Percentiles rank a stretch among this genome's conserved stretches.
Evolutionary conservation across 257 asterid genomes (phyloP).

Genomic region (Buddleja alternifolia): DNA sequence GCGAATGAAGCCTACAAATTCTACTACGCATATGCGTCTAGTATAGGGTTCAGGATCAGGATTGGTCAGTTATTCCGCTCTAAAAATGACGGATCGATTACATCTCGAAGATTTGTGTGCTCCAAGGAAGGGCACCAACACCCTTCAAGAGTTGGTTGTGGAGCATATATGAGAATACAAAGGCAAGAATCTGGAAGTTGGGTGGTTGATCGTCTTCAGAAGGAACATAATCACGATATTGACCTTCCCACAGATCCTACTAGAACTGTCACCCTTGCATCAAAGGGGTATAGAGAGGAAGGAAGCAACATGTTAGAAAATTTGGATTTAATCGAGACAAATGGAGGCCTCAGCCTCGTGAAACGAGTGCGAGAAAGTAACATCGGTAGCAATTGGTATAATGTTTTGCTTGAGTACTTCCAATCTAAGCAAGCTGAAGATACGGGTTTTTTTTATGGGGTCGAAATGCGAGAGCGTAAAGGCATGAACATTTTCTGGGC

Average conservation of each 20-base stretch:
- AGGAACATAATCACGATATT: conserved; percentile 79
- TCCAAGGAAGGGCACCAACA: conserved; percentile 98
- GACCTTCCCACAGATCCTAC: conserved; percentile 50
- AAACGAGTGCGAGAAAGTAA: conserved; percentile 57
- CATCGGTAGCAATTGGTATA: conserved; percentile 68
- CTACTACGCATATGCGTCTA: conserved; percentile 69
- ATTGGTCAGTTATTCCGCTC: conserved; percentile 96
- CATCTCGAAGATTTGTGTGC: conserved; percentile 95
- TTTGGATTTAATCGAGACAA: conserved; percentile 81
- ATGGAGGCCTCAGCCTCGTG: conserved; percentile 84
- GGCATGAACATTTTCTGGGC: conserved; percentile 84
- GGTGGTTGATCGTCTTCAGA: conserved; percentile 88
- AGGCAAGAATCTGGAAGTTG: conserved; percentile 84
- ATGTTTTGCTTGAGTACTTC: conserved; percentile 75
- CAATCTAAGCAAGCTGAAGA: conserved; percentile 87
- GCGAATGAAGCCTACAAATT: conserved; percentile 87
- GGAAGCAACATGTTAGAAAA: conserved; percentile 67
- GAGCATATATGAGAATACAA: conserved; percentile 95
- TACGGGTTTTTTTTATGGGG: conserved; percentile 86
- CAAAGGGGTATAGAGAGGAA: conserved; percentile 64
- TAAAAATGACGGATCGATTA: conserved; percentile 86
- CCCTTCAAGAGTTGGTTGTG: conserved; percentile 98
- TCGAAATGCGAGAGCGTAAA: conserved; percentile 77
- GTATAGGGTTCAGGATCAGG: conserved; percentile 73
- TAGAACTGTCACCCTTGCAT: conserved; percentile 47